These are phyloP conservation scores for Obba rivulosa DNA, from an alignment of 768 basidiomycete genomes.

Conservation along the genomic window DNA sequence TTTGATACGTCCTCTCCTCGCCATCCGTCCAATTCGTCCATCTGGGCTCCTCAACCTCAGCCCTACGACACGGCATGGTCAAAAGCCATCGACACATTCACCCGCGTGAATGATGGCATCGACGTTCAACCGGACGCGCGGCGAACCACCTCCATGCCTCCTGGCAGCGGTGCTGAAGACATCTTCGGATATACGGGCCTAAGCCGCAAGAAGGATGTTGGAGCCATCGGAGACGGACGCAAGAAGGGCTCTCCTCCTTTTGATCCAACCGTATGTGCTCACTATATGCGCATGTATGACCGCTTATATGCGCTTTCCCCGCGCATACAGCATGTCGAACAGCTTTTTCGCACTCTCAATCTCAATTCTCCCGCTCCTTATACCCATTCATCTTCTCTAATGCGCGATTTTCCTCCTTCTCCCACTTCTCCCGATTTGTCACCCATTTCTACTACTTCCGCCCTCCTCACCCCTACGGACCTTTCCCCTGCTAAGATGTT, in stretches of 20 bases:
- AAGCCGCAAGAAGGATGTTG: constrained; percentile 46
- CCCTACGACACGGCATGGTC: constrained; percentile 66
- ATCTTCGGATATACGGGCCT: constrained; percentile 55
- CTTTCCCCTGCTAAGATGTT: constrained; percentile 61
- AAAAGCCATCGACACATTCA: constrained; percentile 55
- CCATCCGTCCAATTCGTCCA: constrained; percentile 38
- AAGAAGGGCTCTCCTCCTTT: constrained; percentile 55
- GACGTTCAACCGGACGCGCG: constrained; percentile 17
- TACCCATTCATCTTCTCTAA: constrained; percentile 33
- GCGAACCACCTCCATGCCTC: constrained; percentile 22
- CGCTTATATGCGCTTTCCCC: constrained; percentile 12
- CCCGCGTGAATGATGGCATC: constrained; percentile 33
- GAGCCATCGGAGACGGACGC: constrained; percentile 78
- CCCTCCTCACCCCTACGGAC: constrained; percentile 70
- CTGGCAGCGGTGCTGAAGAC: constrained; percentile 46
- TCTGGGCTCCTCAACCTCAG: constrained; percentile 82
- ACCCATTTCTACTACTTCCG: constrained; percentile 65
- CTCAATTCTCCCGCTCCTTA: constrained; percentile 67
- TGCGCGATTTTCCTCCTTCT: constrained; percentile 34
- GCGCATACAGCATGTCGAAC: constrained; percentile 63
- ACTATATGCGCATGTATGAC: constrained; percentile 15
- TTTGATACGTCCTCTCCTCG: constrained; percentile 18
- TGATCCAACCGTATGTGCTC: constrained; percentile 44
- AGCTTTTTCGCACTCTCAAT: constrained; percentile 73
- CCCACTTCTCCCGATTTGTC: constrained; percentile 63